phyloP scores from a whole-genome alignment of 768 basidiomycete genomes.

The Cystofilobasidium capitatum region DNA sequence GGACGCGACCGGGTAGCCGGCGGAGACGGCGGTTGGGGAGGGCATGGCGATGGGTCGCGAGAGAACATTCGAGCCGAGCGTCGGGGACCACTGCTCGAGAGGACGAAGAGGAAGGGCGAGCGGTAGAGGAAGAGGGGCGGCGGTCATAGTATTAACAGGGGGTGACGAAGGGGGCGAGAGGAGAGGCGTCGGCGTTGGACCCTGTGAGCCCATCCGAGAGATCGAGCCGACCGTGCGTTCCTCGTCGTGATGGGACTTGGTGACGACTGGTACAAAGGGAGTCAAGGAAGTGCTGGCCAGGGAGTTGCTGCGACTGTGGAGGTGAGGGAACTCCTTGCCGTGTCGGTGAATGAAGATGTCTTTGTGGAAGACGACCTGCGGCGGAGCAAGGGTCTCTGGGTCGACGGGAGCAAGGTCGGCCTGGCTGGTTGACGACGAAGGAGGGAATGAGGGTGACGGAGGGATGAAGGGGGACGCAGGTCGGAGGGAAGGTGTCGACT shows the following conservation, averaged over 20 bases:
- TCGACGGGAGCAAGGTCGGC: background rate
- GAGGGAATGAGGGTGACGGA: slow-evolving; percentile 15
- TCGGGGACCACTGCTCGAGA: background rate
- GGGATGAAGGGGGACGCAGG: background rate
- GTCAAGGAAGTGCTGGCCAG: background rate
- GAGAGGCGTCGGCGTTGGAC: background rate
- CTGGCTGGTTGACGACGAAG: background rate
- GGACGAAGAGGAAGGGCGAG: background rate
- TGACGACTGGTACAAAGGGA: too few relatives aligned
- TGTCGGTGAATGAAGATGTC: slow-evolving; percentile 23
- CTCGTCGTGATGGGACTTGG: too few relatives aligned
- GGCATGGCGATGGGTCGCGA: background rate
- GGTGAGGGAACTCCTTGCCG: slow-evolving; percentile 18
- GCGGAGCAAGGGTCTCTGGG: background rate
- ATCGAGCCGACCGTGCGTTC: too few relatives aligned
- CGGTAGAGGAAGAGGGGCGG: background rate
- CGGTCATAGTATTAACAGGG: background rate
- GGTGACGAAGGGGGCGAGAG: background rate
- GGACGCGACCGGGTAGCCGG: background rate
- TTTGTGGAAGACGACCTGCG: slow-evolving; percentile 1
- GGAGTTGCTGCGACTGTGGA: slow-evolving; percentile 5
- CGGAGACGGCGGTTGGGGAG: background rate
- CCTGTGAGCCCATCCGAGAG: too few relatives aligned
- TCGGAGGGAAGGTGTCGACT: slow-evolving; percentile 12
- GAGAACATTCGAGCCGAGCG: background rate